Percentiles rank a stretch among this genome's conserved stretches.
These are phyloP conservation scores for Scheffersomyces titani DNA, from an alignment of 1,139 yeast species.

Conservation along the genomic window DNA sequence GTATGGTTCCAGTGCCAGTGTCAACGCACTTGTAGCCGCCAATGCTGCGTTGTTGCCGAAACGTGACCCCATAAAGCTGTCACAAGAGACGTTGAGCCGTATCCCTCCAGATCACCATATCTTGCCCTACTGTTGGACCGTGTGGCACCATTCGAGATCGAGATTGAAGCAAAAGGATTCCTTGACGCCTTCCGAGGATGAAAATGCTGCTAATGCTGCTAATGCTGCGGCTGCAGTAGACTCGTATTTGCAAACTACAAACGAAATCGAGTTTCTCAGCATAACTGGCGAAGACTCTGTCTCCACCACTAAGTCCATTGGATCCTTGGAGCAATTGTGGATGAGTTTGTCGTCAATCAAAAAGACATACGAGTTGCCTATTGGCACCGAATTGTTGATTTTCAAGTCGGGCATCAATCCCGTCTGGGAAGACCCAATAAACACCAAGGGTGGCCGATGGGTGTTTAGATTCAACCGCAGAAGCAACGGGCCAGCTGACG, in stretches of 20 bases:
- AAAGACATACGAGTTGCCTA: slow-evolving; percentile 47
- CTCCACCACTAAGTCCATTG: slow-evolving; percentile 35
- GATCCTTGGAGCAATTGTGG: slow-evolving; percentile 68
- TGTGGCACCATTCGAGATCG: slow-evolving; percentile 47
- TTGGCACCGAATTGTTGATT: slow-evolving; percentile 60
- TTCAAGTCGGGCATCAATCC: slow-evolving; percentile 69
- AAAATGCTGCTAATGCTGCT: slow-evolving; percentile 10
- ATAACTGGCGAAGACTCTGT: slow-evolving; percentile 11
- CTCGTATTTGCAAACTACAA: slow-evolving; percentile 44
- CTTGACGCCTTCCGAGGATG: slow-evolving; percentile 14
- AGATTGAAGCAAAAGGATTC: slow-evolving; percentile 18
- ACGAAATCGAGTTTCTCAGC: slow-evolving; percentile 35
- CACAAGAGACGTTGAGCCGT: slow-evolving; percentile 31
- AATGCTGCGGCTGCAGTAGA: slow-evolving; percentile 31
- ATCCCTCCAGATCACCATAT: slow-evolving; percentile 38
- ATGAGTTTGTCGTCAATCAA: slow-evolving; percentile 48
- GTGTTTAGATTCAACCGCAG: slow-evolving; percentile 51
- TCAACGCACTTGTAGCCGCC: slow-evolving; percentile 9
- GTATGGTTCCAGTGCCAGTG: slow-evolving; percentile 7
- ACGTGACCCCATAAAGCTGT: slow-evolving; percentile 34
- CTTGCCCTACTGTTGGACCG: slow-evolving; percentile 51
- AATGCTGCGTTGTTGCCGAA: slow-evolving; percentile 31
- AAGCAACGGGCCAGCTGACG: slow-evolving; percentile 8
- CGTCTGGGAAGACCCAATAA: slow-evolving; percentile 71
- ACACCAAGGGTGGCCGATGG: slow-evolving; percentile 69